Evolutionary conservation across 2,329 filamentous ascomycete species (phyloP).

Genomic region (Colletotrichum somersetense): DNA sequence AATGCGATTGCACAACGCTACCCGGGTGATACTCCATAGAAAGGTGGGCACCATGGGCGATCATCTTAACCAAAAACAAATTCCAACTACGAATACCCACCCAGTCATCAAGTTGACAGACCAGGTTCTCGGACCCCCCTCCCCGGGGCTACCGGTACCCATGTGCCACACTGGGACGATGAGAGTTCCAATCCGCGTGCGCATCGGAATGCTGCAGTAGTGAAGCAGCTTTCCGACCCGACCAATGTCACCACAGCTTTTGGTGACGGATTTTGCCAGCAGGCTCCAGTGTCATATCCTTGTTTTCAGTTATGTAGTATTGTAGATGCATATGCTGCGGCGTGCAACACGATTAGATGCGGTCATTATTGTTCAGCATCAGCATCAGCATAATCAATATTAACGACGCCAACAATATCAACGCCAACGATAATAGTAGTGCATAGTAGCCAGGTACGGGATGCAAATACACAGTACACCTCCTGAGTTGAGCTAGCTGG

Average conservation of each 20-base stretch:
- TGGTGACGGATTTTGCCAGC: not conserved
- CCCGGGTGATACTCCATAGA: not conserved
- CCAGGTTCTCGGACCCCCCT: not conserved
- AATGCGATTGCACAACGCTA: not conserved
- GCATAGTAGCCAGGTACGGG: not conserved
- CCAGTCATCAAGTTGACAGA: not conserved
- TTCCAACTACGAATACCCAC: not conserved
- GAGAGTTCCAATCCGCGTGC: constrained; percentile 1
- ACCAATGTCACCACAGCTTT: not conserved
- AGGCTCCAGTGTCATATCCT: not conserved
- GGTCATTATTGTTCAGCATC: not conserved
- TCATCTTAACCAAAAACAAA: constrained; percentile 1
- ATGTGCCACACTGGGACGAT: no score
- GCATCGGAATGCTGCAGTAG: constrained; percentile 20
- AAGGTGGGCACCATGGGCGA: not conserved
- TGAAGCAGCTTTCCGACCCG: not conserved
- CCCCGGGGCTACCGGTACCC: not conserved
- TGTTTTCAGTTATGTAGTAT: no score
- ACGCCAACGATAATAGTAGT: not conserved
- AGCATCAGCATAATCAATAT: not conserved
- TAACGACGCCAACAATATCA: not conserved
- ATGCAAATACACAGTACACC: not conserved
- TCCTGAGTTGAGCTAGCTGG: not conserved
- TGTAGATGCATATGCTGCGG: not conserved
- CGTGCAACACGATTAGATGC: constrained; percentile 18